These are phyloP conservation scores for Erythrophleum fordii DNA, from an alignment of 306 rosid genomes.

Conservation along the genomic window DNA sequence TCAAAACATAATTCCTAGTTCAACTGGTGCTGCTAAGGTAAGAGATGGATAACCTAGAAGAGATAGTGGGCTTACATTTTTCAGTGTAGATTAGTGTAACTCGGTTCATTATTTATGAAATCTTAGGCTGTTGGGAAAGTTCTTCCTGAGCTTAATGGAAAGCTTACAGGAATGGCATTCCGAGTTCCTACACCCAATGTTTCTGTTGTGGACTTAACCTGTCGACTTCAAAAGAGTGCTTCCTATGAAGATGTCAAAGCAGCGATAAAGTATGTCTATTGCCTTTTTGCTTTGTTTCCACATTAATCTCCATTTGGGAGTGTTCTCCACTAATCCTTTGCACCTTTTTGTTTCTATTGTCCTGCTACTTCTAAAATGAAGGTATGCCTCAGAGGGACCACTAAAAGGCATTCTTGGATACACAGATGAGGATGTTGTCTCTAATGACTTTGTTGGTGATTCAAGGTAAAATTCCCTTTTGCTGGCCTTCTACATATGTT, in stretches of 20 bases:
- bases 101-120: constrained; percentile 28
- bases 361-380: constrained; percentile 39
- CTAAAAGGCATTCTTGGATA: constrained; percentile 94
- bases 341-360: background rate
- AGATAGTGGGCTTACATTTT: constrained; percentile 12
- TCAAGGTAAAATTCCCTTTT: constrained; percentile 62
- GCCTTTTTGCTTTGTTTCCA: background rate
- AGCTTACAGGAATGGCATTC: constrained; percentile 99
- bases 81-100: background rate
- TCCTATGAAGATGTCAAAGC: constrained; percentile 96
- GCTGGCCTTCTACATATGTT: background rate
- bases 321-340: constrained; percentile 13
- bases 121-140: constrained; percentile 97
- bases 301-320: background rate
- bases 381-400: constrained; percentile 90
- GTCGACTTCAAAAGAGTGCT: constrained; percentile 85
- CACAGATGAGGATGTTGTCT: constrained; percentile 97
- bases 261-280: constrained; percentile 67
- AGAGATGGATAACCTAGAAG: background rate
- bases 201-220: constrained; percentile 95
- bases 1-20: constrained; percentile 97
- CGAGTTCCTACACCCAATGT: constrained; percentile 97
- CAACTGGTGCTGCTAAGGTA: constrained; percentile 99
- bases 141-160: constrained; percentile 96
- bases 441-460: constrained; percentile 95